These are phyloP conservation scores for Quercus phellos DNA, from an alignment of 331 rosid genomes.

Conservation along the genomic window DNA sequence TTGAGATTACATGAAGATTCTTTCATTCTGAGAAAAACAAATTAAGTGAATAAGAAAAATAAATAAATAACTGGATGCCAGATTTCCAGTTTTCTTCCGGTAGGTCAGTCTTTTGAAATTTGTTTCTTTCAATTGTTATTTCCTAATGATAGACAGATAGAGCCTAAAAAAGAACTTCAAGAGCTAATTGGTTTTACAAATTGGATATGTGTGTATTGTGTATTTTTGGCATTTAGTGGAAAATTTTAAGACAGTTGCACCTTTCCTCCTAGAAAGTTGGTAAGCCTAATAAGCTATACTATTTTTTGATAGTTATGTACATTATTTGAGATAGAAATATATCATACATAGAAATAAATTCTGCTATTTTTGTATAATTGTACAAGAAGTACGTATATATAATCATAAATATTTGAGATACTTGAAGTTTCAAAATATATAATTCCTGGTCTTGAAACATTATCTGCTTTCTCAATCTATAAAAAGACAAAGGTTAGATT, in stretches of 20 bases:
- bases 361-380: not conserved
- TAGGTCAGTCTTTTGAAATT: not conserved
- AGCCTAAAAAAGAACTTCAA: not conserved
- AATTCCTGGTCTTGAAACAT: not conserved
- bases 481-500: conserved; percentile 30
- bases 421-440: not conserved
- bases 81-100: not conserved
- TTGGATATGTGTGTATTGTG: too few relatives aligned
- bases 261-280: not conserved
- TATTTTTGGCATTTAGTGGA: not conserved
- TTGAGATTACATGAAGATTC: conserved; percentile 10
- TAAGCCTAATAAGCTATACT: not conserved
- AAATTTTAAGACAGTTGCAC: not conserved
- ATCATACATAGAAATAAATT: not conserved
- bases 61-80: not conserved
- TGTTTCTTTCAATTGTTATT: conserved; percentile 15
- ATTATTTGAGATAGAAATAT: not conserved
- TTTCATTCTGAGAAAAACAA: conserved; percentile 25
- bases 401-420: not conserved
- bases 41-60: conserved; percentile 5
- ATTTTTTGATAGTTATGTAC: not conserved
- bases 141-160: not conserved
- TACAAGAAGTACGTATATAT: not conserved
- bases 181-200: not conserved
- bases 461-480: not conserved